Evolutionary conservation across 768 basidiomycete species (phyloP).

Genomic region (Butyriboletus loyo): DNA sequence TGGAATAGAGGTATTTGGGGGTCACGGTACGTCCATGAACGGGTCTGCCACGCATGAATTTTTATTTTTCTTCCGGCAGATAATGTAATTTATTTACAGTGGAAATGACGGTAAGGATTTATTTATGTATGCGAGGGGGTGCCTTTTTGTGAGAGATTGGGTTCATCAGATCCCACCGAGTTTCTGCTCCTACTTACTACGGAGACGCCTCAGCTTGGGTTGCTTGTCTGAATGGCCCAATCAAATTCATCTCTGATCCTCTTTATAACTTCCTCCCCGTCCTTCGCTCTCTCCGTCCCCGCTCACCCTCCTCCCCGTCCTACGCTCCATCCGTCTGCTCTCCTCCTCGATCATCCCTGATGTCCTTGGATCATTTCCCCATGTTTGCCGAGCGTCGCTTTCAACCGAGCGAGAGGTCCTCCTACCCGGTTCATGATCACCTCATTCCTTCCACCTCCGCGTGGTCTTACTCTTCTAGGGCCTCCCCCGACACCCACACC

Average conservation of each 20-base stretch:
- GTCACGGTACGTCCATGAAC: constrained; percentile 2
- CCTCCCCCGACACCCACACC: constrained; percentile 17
- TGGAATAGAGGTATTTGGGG: constrained; percentile 8
- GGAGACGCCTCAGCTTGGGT: not conserved
- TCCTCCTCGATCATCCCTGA: constrained; percentile 10
- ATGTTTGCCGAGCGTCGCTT: constrained; percentile 33
- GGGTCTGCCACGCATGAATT: not conserved
- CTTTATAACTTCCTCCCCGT: constrained; percentile 28
- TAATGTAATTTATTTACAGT: not conserved
- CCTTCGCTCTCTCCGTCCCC: constrained; percentile 9
- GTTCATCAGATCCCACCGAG: constrained; percentile 19
- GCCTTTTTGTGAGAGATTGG: constrained; percentile 21
- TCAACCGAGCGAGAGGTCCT: constrained; percentile 24
- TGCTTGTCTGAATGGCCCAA: constrained; percentile 13
- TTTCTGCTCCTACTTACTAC: not conserved
- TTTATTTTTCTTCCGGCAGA: not conserved
- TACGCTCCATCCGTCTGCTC: not conserved
- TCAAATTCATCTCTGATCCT: constrained; percentile 28
- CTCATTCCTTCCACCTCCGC: constrained; percentile 20
- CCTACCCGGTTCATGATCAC: constrained; percentile 23
- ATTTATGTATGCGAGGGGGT: not conserved
- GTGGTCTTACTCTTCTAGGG: constrained; percentile 26
- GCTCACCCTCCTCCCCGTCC: not conserved
- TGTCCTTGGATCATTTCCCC: constrained; percentile 35
- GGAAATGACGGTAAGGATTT: not conserved